Percentiles rank a stretch among this genome's conserved stretches.
Evolutionary conservation across 805 yeast genomes (phyloP).

Genomic region (Maudiozyma serrabonitensis): DNA sequence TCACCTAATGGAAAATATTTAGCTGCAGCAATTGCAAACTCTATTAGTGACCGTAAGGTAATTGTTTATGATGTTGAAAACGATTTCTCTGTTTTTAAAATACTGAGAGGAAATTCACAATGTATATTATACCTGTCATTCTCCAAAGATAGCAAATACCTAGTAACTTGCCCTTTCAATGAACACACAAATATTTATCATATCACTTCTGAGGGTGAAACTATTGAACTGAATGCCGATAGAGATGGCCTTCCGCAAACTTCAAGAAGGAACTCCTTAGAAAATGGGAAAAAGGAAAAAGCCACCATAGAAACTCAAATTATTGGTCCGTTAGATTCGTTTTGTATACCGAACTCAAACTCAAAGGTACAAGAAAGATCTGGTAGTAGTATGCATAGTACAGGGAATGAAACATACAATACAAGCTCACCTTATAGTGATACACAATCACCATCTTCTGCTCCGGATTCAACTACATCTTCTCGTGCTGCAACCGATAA

Average conservation of each 20-base stretch:
- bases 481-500: neutral
- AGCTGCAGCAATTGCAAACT: slow-evolving; percentile 64
- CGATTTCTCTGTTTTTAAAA: slow-evolving; percentile 32
- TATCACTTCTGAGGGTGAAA: slow-evolving; percentile 32
- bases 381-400: neutral
- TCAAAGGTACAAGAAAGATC: neutral
- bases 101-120: slow-evolving; percentile 38
- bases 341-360: slow-evolving; percentile 10
- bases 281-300: neutral
- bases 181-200: slow-evolving; percentile 64
- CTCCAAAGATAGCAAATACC: slow-evolving; percentile 58
- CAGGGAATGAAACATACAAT: neutral
- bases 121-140: slow-evolving; percentile 61
- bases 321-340: slow-evolving; percentile 25
- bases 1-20: slow-evolving; percentile 67
- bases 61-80: slow-evolving; percentile 56
- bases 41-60: slow-evolving; percentile 38
- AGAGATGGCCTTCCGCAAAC: too few species aligned
- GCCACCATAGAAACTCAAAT: slow-evolving; percentile 12
- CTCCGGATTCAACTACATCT: neutral
- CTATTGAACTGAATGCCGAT: slow-evolving; percentile 7
- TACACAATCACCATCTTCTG: slow-evolving; percentile 2
- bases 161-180: slow-evolving; percentile 68
- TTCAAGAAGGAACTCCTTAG: neutral
- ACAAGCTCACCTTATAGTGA: neutral